phyloP scores from a whole-genome alignment of 768 basidiomycete species.

The Tephrocybe sp. region DNA sequence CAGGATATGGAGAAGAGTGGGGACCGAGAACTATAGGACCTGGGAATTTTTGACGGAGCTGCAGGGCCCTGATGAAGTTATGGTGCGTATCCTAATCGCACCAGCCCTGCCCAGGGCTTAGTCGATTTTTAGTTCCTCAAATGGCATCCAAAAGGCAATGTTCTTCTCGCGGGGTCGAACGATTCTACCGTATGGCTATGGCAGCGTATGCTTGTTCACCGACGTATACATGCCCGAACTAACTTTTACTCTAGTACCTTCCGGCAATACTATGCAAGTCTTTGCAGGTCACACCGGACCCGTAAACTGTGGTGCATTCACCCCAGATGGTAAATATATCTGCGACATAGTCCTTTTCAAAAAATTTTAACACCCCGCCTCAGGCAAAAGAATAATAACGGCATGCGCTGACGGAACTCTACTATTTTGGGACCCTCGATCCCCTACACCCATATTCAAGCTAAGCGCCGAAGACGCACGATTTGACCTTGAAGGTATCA shows the following conservation, averaged over 20 bases:
- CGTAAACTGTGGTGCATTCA: constrained; percentile 87
- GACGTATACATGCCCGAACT: neutral
- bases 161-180: constrained; percentile 89
- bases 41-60: constrained; percentile 97
- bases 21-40: constrained; percentile 64
- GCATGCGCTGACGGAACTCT: constrained; percentile 80
- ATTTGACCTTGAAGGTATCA: constrained; percentile 83
- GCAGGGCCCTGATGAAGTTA: constrained; percentile 94
- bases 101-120: constrained; percentile 1
- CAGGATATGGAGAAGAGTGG: constrained; percentile 87
- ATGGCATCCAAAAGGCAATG: constrained; percentile 95
- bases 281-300: constrained; percentile 88
- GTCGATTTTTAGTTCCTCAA: constrained; percentile 68
- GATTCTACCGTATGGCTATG: constrained; percentile 96
- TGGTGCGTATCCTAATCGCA: constrained; percentile 50
- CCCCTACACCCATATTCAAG: constrained; percentile 77
- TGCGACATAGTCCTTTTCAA: neutral
- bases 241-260: constrained; percentile 66
- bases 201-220: constrained; percentile 68
- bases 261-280: constrained; percentile 94
- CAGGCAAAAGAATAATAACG: constrained; percentile 88
- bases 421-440: constrained; percentile 91
- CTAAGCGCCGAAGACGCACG: constrained; percentile 68
- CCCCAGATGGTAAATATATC: constrained; percentile 69
- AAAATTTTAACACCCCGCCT: neutral